Evolutionary conservation across 1,139 yeast genomes (phyloP), one percentile per base, ranked within the genome.

Genomic region (Saccharomycopsis hybrid): DNA sequence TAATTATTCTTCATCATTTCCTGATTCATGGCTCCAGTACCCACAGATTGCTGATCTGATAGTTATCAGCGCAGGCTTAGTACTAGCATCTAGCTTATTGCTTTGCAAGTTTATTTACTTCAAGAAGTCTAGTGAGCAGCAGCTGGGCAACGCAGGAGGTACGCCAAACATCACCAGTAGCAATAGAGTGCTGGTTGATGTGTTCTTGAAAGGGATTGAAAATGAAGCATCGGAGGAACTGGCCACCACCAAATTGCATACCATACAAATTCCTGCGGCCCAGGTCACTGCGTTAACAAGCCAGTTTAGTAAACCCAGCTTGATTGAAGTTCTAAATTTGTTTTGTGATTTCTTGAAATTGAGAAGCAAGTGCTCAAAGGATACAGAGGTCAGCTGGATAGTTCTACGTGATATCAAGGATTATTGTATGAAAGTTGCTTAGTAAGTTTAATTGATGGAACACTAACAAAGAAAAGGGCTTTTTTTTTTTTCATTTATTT

Each of bases 371-470:
- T 27, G 3, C 25, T 30, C 30, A 24, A 31, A 28, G 3, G 41
- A 43, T 5, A 38, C 27, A 3, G 28, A 30, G 9, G 3, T 29
- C 7, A n/a, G 25, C 27, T 30, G 25, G 18, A 13, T 18, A 18
- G 25, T 45, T 27, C 24, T 49, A 9, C 32, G 39, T n/a, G 54
- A 51, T 30, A 31, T 51, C n/a, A 48, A 41, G 25, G 27, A 37
- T n/a, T 51, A 49, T 36, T 45, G 54, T 25, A 47, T 44, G 44
- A 24, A n/a, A n/a, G n/a, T n/a, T n/a, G n/a, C n/a, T n/a, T n/a
- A n/a, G n/a, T n/a, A n/a, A n/a, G n/a, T n/a, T n/a, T n/a, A n/a
- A n/a, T n/a, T n/a, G n/a, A n/a, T n/a, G n/a, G n/a, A n/a, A n/a
- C n/a, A n/a, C n/a, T n/a, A n/a, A n/a, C n/a, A n/a, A n/a, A n/a